These are phyloP conservation scores for Aphanocladium album DNA, from an alignment of 2,329 filamentous ascomycete species.

Conservation along the genomic window DNA sequence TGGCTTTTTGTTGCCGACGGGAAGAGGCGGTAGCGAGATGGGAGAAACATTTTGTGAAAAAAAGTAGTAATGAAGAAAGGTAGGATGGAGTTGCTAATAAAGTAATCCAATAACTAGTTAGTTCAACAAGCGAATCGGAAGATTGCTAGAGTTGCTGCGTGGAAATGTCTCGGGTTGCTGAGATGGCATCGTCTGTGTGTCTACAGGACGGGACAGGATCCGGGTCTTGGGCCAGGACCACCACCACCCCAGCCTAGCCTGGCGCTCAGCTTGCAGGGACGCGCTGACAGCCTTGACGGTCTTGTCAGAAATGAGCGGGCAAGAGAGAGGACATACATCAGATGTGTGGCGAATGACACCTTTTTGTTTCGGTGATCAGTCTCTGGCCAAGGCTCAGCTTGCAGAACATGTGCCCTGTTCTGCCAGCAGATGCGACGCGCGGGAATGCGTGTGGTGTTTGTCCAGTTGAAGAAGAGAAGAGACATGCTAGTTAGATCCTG, in stretches of 20 bases:
- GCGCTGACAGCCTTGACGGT: not conserved
- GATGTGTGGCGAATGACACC: not conserved
- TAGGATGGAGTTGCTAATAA: too few species aligned
- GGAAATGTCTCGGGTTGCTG: not conserved
- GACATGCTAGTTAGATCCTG: not conserved
- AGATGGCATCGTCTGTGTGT: not conserved
- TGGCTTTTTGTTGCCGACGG: not conserved
- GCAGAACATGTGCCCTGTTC: too few species aligned
- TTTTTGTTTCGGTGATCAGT: not conserved
- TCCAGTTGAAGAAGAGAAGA: not conserved
- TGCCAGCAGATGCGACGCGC: too few species aligned
- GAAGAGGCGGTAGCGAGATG: too few species aligned
- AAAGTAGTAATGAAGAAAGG: too few species aligned
- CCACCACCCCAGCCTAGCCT: not conserved
- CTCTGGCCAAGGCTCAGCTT: not conserved
- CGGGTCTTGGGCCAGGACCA: not conserved
- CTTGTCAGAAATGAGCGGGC: not conserved
- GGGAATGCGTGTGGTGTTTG: not conserved
- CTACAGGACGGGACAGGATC: not conserved
- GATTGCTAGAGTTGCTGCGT: not conserved
- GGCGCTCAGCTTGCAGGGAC: not conserved
- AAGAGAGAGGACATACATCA: not conserved
- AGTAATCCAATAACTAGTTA: too few species aligned
- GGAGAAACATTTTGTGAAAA: not conserved
- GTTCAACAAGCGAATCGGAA: not conserved